These are phyloP conservation scores for Kluyveromyces dobzhanskii DNA, from an alignment of 805 yeast genomes.

Conservation along the genomic window DNA sequence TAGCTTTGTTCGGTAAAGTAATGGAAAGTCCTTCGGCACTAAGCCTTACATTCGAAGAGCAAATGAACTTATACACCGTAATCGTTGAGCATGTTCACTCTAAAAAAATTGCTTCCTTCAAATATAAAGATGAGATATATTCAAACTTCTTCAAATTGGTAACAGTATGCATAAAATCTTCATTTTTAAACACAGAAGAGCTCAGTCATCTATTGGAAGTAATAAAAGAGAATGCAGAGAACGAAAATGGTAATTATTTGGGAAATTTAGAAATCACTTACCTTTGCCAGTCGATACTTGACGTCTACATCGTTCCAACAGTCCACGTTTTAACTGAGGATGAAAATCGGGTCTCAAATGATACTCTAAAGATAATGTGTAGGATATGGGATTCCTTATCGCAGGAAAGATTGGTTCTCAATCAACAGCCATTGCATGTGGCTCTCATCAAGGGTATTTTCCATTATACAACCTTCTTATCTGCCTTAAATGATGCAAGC, in stretches of 20 bases:
- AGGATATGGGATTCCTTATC: slow-evolving; percentile 52
- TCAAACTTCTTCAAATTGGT: slow-evolving; percentile 23
- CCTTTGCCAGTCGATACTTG: slow-evolving; percentile 13
- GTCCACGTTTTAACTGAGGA: background rate
- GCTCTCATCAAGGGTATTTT: slow-evolving; percentile 44
- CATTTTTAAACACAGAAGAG: slow-evolving; percentile 13
- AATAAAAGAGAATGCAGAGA: slow-evolving; percentile 12
- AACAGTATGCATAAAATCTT: slow-evolving; percentile 11
- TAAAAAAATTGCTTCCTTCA: slow-evolving; percentile 14
- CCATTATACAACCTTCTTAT: slow-evolving; percentile 33
- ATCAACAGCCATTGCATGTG: slow-evolving; percentile 58
- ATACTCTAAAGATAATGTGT: slow-evolving; percentile 22
- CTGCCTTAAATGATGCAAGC: slow-evolving; percentile 29
- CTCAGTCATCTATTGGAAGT: slow-evolving; percentile 12
- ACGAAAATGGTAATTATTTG: slow-evolving; percentile 22
- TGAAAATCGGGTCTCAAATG: slow-evolving; percentile 5
- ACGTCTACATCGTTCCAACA: slow-evolving; percentile 8
- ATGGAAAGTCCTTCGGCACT: slow-evolving; percentile 5
- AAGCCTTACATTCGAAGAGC: slow-evolving; percentile 9
- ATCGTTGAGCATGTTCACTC: slow-evolving; percentile 5
- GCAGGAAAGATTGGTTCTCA: slow-evolving; percentile 51
- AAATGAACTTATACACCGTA: slow-evolving; percentile 10
- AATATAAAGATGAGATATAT: slow-evolving; percentile 24
- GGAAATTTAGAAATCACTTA: slow-evolving; percentile 18
- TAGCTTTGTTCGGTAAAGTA: slow-evolving; percentile 14